Percentiles rank a stretch among this genome's conserved stretches.
Evolutionary conservation across 2,329 filamentous ascomycete genomes (phyloP).

Genomic region (Fusarium sp.): DNA sequence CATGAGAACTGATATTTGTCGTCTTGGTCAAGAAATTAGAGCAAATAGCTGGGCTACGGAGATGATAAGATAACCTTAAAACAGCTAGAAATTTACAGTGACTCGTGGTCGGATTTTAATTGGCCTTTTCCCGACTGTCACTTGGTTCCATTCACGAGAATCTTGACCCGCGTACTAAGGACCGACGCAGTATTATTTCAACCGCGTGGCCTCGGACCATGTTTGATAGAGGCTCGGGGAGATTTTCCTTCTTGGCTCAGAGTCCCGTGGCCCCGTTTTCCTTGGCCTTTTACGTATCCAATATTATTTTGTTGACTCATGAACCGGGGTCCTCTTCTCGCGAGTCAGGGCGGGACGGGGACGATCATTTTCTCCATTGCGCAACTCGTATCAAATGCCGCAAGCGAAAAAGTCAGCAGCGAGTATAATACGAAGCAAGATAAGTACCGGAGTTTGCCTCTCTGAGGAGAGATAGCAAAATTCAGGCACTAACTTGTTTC

Average conservation of each 20-base stretch:
- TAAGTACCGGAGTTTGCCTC: no score
- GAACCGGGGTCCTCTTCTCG: neutral
- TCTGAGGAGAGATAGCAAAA: no score
- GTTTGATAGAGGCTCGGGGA: neutral
- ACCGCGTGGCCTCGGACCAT: neutral
- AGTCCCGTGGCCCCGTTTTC: neutral
- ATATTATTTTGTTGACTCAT: constrained; percentile 33
- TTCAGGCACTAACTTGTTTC: no score
- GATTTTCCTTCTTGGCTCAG: neutral
- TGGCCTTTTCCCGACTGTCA: no score
- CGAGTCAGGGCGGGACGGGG: constrained; percentile 5
- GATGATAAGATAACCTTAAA: neutral
- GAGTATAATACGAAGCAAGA: neutral
- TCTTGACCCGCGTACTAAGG: no score
- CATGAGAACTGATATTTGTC: no score
- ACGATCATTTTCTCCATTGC: neutral
- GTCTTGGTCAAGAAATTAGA: no score
- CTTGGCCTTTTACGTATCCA: constrained; percentile 32
- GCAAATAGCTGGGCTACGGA: neutral
- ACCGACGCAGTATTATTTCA: no score
- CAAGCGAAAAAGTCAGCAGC: neutral
- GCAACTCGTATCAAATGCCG: constrained; percentile 5
- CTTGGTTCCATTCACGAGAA: no score
- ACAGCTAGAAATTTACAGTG: no score
- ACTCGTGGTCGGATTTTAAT: no score